A percentile compares a stretch with the other conserved stretches of the same genome.
Evolutionary conservation across 1,139 yeast species (phyloP).

Genomic region (Pichia sp.): DNA sequence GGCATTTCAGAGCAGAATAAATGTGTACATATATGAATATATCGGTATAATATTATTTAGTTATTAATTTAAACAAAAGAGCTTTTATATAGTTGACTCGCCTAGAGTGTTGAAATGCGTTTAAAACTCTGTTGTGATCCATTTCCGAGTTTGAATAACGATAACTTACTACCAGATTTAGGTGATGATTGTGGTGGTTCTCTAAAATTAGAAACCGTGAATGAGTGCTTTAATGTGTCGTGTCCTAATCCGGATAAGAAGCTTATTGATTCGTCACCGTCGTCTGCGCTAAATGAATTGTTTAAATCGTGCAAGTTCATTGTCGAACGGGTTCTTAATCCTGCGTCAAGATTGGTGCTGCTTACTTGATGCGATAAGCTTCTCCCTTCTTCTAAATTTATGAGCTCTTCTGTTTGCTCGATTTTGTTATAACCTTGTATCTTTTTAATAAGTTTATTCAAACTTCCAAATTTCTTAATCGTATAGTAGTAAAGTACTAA

Average conservation of each 20-base stretch:
- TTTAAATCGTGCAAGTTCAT: conserved; percentile 20
- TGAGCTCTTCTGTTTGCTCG: conserved; percentile 14
- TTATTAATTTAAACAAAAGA: background rate
- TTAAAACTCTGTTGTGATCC: conserved; percentile 16
- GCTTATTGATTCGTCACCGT: background rate
- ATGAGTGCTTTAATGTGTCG: conserved; percentile 14
- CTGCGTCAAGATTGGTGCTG: conserved; percentile 6
- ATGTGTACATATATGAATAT: background rate
- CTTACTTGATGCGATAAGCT: conserved; percentile 13
- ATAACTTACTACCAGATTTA: conserved; percentile 1
- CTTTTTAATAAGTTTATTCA: conserved; percentile 11
- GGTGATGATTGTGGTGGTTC: conserved; percentile 6
- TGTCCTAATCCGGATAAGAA: background rate
- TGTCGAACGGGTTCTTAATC: conserved; percentile 25
- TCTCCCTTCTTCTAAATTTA: conserved; percentile 23
- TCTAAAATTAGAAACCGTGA: conserved; percentile 17
- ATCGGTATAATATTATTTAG: background rate
- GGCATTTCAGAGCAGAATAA: conserved; percentile 47
- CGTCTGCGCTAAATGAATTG: background rate
- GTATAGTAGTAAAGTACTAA: conserved; percentile 8
- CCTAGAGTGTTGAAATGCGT: conserved; percentile 2
- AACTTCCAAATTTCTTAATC: conserved; percentile 16
- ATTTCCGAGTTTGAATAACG: conserved; percentile 12
- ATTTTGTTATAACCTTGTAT: conserved; percentile 3
- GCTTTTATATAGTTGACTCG: background rate